Evolutionary conservation across 345 rosid genomes (phyloP).

Genomic region (Melaleuca alternifolia): DNA sequence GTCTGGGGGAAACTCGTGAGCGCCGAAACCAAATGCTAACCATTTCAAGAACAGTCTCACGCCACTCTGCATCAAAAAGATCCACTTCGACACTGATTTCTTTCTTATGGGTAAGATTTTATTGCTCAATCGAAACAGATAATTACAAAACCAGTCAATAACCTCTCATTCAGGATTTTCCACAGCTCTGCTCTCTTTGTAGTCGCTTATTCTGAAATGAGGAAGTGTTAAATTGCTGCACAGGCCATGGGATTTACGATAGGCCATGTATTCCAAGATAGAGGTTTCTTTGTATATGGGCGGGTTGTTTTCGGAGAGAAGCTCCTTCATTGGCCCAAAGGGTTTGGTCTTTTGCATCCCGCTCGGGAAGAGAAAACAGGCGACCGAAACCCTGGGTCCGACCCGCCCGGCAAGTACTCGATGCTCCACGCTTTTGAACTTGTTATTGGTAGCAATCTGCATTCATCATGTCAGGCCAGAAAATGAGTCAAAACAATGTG

Average conservation of each 20-base stretch:
- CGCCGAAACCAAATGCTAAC: not conserved
- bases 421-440: not conserved
- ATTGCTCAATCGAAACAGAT: not conserved
- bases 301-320: constrained; percentile 11
- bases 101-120: not conserved
- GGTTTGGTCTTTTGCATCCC: not conserved
- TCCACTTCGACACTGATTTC: not conserved
- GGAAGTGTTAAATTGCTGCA: constrained; percentile 25
- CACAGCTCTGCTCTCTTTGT: not conserved
- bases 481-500: not conserved
- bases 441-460: not conserved
- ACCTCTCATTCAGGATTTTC: not conserved
- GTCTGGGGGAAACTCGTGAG: not conserved
- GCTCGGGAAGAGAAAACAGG: not conserved
- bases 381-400: not conserved
- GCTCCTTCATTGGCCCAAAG: constrained; percentile 12
- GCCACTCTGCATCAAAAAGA: not conserved
- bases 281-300: constrained; percentile 26
- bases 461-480: not conserved
- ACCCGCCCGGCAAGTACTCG: not conserved
- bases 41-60: not conserved
- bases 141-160: not conserved
- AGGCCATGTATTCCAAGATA: constrained; percentile 19
- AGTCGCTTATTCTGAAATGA: constrained; percentile 8
- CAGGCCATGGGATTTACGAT: constrained; percentile 28